Conservation (phyloP, 139 green algal genomes). For the Chlamydomonas eustigma region DNA sequence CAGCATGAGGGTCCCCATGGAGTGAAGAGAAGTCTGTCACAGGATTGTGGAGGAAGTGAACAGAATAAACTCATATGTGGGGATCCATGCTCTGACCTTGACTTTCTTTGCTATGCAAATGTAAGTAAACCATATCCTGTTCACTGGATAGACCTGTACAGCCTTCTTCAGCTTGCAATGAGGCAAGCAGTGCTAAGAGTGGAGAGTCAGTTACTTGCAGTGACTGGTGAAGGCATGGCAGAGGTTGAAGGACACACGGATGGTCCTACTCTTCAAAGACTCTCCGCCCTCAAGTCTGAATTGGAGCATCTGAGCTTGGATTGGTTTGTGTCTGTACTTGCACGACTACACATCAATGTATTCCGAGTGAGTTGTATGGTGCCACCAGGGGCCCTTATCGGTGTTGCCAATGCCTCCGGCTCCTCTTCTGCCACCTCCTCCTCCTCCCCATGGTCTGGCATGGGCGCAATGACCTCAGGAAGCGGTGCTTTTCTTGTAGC, state of each 20-base stretch:
- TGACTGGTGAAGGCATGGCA: not conserved
- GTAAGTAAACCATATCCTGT: not conserved
- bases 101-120: not conserved
- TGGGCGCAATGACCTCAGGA: conserved; percentile 23
- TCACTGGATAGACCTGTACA: not conserved
- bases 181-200: not conserved
- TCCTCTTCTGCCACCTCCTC: too few species aligned
- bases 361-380: conserved; percentile 36
- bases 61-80: not conserved
- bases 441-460: not conserved
- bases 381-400: not conserved
- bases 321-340: conserved; percentile 41
- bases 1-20: too few species aligned
- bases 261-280: too few species aligned
- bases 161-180: not conserved
- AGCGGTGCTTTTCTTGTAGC: conserved; percentile 52
- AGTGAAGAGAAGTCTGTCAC: not conserved
- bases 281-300: not conserved
- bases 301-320: not conserved
- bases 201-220: not conserved
- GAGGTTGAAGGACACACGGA: not conserved
- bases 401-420: too few species aligned
- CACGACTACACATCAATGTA: conserved; percentile 48
- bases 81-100: not conserved
- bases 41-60: not conserved